A percentile compares a stretch with the other conserved stretches of the same genome.
These are phyloP conservation scores for Pyrenophora graminea DNA, from an alignment of 2,329 filamentous ascomycete species.

Conservation along the genomic window DNA sequence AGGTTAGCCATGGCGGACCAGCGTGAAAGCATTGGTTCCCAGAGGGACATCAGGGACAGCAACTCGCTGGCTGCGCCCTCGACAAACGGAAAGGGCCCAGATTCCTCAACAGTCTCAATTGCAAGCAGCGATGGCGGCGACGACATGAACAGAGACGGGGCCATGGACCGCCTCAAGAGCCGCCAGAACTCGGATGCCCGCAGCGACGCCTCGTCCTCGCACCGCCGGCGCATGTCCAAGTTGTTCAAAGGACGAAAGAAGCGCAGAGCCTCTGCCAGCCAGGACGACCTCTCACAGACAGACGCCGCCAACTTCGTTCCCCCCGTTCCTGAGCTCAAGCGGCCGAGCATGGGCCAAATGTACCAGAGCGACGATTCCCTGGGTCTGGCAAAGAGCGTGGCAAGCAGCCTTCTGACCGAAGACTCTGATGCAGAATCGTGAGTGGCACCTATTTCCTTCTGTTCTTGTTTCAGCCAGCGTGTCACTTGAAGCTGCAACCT, in stretches of 20 bases:
- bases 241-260: constrained; percentile 55
- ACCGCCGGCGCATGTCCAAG: constrained; percentile 56
- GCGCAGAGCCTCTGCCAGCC: constrained; percentile 36
- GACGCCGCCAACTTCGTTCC: constrained; percentile 29
- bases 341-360: constrained; percentile 18
- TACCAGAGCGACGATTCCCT: constrained; percentile 50
- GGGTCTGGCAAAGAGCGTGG: constrained; percentile 49
- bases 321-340: constrained; percentile 27
- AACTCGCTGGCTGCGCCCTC: constrained; percentile 32
- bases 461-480: constrained; percentile 14
- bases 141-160: constrained; percentile 41
- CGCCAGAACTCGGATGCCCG: constrained; percentile 45
- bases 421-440: constrained; percentile 57
- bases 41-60: constrained; percentile 9
- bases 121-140: constrained; percentile 40
- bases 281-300: constrained; percentile 31
- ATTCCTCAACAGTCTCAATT: constrained; percentile 38
- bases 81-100: constrained; percentile 31
- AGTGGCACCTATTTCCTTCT: constrained; percentile 39
- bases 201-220: constrained; percentile 47
- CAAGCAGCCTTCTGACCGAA: constrained; percentile 56
- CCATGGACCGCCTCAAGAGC: constrained; percentile 47
- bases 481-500: constrained; percentile 11
- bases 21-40: constrained; percentile 29
- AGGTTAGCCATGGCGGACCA: constrained; percentile 32